Evolutionary conservation across 2,329 filamentous ascomycete genomes (phyloP), one percentile per base, ranked within the genome.

Genomic region (Alternaria sp.): DNA sequence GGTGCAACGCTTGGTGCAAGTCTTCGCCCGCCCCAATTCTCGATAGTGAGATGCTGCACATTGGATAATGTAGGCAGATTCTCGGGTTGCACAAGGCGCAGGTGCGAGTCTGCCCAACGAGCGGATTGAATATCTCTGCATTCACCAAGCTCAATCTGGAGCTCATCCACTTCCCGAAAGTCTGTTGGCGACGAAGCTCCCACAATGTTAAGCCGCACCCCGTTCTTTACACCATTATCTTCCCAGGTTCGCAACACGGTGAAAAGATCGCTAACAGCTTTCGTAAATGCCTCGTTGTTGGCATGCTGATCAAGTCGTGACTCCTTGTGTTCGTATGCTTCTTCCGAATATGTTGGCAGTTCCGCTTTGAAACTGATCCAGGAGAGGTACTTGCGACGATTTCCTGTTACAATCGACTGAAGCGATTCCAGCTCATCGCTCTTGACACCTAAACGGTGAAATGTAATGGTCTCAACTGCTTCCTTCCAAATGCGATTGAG

Each of bases 401-500:
- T 58, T 16, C 59, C 54, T 38, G 51, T 58, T 22, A 62, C 54
- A 24, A 54, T 62, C 3, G 46, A 30, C 18, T 58, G 54, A 3
- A 62, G 24, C 16, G 18, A 28, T 26, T 48, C 51, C 18, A 62
- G 46, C 12, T 62, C 59, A 47, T 54, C 43, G 39, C 38, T 54
- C 18, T 42, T 36, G 43, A 62, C 22, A 12, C 30, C 11, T 38
- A 62, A 41, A 22, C 20, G 30, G 24, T 39, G 53, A 57, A 57
- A 61, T 2, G 58, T 61, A 18, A 61, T 54, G 11, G 28, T 43
- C 39, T 61, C 53, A 2, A 61, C 42, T 53, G 58, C 53, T 49
- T 61, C 58, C 18, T 61, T 61, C 53, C 53, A 61, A 38, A 26
- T 26, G 47, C 48, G 53, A 42, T 57, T 57, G 47, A 61, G 47